These are phyloP conservation scores for Geotrichum klebahnii DNA, from an alignment of 1,139 yeast species.

Conservation along the genomic window DNA sequence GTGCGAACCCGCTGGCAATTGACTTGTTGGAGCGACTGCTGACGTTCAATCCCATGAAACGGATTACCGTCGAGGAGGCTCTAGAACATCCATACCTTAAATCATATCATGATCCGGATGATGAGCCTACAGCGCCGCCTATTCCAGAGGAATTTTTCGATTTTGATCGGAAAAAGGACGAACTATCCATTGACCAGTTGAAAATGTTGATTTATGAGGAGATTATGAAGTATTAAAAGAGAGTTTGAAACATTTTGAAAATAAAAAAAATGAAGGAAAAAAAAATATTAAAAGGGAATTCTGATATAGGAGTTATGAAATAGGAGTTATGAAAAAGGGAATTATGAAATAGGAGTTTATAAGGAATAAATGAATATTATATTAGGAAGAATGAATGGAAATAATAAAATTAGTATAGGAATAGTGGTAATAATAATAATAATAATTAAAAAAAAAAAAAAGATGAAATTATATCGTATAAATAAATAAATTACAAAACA, in stretches of 20 bases:
- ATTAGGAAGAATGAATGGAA: not conserved
- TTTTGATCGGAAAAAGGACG: slow-evolving; percentile 72
- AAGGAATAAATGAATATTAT: not conserved
- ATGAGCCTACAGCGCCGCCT: slow-evolving; percentile 74
- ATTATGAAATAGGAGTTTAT: too few species aligned
- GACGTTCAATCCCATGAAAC: slow-evolving; percentile 71
- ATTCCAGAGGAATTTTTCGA: slow-evolving; percentile 76
- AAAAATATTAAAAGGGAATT: too few species aligned
- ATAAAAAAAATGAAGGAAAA: too few species aligned
- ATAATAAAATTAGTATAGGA: not conserved
- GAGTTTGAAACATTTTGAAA: not conserved
- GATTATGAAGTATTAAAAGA: slow-evolving; percentile 37
- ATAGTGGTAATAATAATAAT: not conserved
- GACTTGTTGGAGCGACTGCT: slow-evolving; percentile 73
- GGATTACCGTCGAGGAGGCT: slow-evolving; percentile 79
- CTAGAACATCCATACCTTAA: slow-evolving; percentile 75
- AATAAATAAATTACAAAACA: too few species aligned
- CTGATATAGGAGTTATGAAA: too few species aligned
- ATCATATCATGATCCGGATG: slow-evolving; percentile 75
- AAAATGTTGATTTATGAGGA: slow-evolving; percentile 67
- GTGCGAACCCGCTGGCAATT: slow-evolving; percentile 63
- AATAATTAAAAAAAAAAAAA: slow-evolving; percentile 1
- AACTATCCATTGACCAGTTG: slow-evolving; percentile 63
- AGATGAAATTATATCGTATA: not conserved
- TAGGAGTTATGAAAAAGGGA: too few species aligned